Base-by-base conservation (phyloP, 148 eudicot species). In the Arbutus unedo region DNA sequence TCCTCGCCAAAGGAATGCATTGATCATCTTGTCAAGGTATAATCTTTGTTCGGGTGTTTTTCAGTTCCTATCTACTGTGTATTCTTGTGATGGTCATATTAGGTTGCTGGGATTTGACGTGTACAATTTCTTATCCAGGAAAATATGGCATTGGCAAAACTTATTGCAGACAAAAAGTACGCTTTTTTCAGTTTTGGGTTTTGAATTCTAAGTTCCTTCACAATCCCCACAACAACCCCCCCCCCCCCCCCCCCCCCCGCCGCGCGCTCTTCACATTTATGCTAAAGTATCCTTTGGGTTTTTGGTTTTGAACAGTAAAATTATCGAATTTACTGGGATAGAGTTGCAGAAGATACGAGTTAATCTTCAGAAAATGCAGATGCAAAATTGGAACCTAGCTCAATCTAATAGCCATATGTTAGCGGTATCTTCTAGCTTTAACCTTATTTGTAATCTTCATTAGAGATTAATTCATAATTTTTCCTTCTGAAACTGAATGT, bases 301-400 rank as follows among this genome's bases (percentile, higher is more conserved):
- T 80, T 71, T 23, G 59, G 50, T 57, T 56, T 6, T 83, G 21
- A 57, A 64, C 83, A 93, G 95, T 80, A 86, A 92, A 90, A 73
- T 90, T 21, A 87, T 92, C 21, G 95, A 92, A 72, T 74, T 85
- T 38, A 88, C 82, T 79, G 91, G 90, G 79, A 18, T 80, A 47
- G 91, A 91, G 90, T 85, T 92, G 83, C 87, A 86, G 82, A 90
- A 85, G 38, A 23, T 90, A 81, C 84, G 85, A 31, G 25, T 59
- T 18, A 83, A 45, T 85, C 82, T 92, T 81, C 89, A 85, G 88
- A 92, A 80, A 77, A 76, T 84, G 77, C 93, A 85, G 88, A 76
- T 88, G 88, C 94, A 93, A 80, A 93, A 93, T 82, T 91, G 87
- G 91, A 87, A 83, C 55, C 92, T 93, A 85, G 94, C 94, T 84